Base-by-base conservation (phyloP, 352 stramenopile species). In the Globisporangium apiculatum region DNA sequence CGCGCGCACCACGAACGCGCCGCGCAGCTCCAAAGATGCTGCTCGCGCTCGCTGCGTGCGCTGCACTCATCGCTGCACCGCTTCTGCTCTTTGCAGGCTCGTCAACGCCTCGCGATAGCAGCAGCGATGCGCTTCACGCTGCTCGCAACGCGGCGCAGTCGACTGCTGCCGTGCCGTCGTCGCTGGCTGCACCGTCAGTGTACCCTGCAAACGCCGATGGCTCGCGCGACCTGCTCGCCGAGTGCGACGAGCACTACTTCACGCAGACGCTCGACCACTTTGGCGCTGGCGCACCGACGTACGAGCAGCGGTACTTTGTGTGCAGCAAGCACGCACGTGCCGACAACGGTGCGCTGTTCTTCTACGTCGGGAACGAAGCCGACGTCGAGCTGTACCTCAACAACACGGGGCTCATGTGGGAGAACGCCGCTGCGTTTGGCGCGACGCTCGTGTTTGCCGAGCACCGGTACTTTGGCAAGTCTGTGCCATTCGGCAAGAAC, bases 401-500 rank as follows among this genome's bases (percentile, higher is more conserved):
- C 66, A 84, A 97, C 65, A 98, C 95, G 11, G 93, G 93, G 37
- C 76, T 98, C 50, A 98, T 99, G 89, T 98, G 92, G 91, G 92
- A 98, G 65, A 94, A 97, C 59, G 96, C 95, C 14, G 70, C 73
- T 10, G 73, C 91, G 54, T 97, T 98, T 58, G 72, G 78, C 31
- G 93, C 95, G 14, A 79, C 91, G 58, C 67, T 98, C n/a, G 91
- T 98, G 18, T 99, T 98, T 67, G 94, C 90, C 0, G 96, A 99
- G 73, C 96, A 99, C 69, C 87, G 96, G 0, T 99, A 98, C 79
- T 98, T 98, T 74, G 96, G 95, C 58, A 83, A 96, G 66, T 96
- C 84, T 52, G 65, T 97, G 31, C 91, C 91, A 0, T 91, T 91
- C 18, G 69, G 64, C 18, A 78, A 79, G 53, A 73, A 87, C 1